Evolutionary conservation across 768 basidiomycete species (phyloP), one percentile per base, ranked within the genome.

Genomic region (Pulveroboletus sp.): DNA sequence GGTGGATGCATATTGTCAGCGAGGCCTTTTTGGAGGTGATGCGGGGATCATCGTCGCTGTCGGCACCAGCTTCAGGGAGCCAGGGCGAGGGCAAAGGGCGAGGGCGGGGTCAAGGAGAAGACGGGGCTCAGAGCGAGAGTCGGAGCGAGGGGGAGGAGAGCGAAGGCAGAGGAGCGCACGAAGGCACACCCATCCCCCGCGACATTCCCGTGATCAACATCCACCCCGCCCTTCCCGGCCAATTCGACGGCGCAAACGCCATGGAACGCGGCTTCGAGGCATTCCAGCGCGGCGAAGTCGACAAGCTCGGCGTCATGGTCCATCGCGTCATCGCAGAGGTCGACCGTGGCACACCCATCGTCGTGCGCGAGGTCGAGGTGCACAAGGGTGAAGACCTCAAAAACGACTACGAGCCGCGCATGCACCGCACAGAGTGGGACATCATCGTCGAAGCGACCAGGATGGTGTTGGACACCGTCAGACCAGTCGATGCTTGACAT

Each of bases 1-100:
- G 97, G 0, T 99, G 93, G 91, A 97, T 99, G 95, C 94, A 98
- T 61, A 90, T 98, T 59, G 77, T 97, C 50, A 83, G 85, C 49
- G 85, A 90, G 44, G 72, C 71, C 0, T 97, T 97, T 67, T 68
- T 98, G 50, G 80, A 90, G 17, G 74, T 82, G 27, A 64, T 90
- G 62, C 50, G 56, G 2, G 52, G 43, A 9, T 27, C 9, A 5
- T 29, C 34, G 8, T 17, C 27, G 12, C 6, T 16, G 32, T 33
- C 32, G 14, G 10, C 32, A 5, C n/a, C 40, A 11, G 40, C n/a
- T 6, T 12, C 19, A 17, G 40, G 29, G 11, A 27, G 40, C 19
- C 17, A 29, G n/a, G 38, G 38, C 21, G 19, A 20, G 1, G 38
- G n/a, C n/a, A n/a, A n/a, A n/a, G n/a, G n/a, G n/a, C n/a, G n/a